phyloP scores from a whole-genome alignment of 768 basidiomycete species.

The Lepiota venenata region DNA sequence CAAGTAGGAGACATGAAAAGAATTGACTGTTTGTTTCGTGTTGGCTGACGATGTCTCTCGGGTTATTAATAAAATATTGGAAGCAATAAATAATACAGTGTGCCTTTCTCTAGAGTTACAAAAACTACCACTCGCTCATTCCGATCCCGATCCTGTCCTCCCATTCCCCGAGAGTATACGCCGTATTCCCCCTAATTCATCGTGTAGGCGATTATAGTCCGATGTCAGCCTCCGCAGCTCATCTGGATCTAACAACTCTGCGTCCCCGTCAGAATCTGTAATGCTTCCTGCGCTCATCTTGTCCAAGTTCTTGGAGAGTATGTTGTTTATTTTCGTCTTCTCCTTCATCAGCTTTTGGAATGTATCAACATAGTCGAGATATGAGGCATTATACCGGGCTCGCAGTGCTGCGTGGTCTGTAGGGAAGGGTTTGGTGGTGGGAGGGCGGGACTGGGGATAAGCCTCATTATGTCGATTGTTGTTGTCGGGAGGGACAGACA shows the following conservation, averaged over 20 bases:
- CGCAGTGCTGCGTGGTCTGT: constrained; percentile 51
- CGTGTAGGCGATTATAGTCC: constrained; percentile 43
- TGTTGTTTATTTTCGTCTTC: constrained; percentile 48
- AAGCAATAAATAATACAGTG: constrained; percentile 9
- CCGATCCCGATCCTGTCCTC: neutral
- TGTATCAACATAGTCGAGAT: constrained; percentile 45
- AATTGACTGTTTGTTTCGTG: neutral
- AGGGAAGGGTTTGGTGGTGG: constrained; percentile 30
- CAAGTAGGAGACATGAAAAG: neutral
- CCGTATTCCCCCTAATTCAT: constrained; percentile 52
- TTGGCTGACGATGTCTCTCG: neutral
- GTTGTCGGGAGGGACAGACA: neutral
- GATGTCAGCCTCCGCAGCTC: constrained; percentile 42
- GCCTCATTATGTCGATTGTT: constrained; percentile 5
- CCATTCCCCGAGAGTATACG: constrained; percentile 12
- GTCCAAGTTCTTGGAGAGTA: constrained; percentile 38
- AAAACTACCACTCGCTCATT: neutral
- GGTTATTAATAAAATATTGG: constrained; percentile 8
- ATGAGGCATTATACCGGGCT: constrained; percentile 47
- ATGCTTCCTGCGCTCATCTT: constrained; percentile 29
- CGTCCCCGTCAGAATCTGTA: constrained; percentile 52
- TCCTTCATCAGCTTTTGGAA: constrained; percentile 47
- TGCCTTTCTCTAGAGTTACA: neutral
- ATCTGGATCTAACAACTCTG: constrained; percentile 50
- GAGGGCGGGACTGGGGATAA: constrained; percentile 29